Conservation (phyloP, 345 rosid species). For the Gynandropsis gynandra region DNA sequence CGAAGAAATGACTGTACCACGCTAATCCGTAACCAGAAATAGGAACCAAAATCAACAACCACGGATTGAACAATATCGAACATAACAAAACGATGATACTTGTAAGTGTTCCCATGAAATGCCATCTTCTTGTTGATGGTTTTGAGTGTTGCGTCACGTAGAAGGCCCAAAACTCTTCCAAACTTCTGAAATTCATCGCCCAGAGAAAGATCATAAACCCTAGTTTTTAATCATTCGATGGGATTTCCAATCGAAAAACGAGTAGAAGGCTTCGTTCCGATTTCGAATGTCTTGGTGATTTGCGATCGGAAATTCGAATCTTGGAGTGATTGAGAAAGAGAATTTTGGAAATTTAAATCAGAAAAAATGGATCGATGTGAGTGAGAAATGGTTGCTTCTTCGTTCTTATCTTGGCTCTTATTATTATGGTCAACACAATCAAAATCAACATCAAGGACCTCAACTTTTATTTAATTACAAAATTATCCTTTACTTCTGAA, state of each 20-base stretch:
- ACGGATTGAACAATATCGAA: conserved; percentile 50
- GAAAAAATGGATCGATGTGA: too few relatives aligned
- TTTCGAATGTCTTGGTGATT: not conserved
- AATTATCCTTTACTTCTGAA: too few relatives aligned
- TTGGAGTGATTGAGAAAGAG: conserved; percentile 3
- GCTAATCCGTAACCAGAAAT: conserved; percentile 70
- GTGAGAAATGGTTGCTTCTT: too few relatives aligned
- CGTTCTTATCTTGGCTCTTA: too few relatives aligned
- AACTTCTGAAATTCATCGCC: conserved; percentile 82
- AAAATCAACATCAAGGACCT: too few relatives aligned
- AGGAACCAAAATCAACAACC: conserved; percentile 61
- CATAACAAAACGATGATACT: conserved; percentile 40
- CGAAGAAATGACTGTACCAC: conserved; percentile 96
- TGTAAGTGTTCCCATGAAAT: conserved; percentile 60
- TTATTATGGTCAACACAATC: too few relatives aligned
- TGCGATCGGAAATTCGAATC: too few relatives aligned
- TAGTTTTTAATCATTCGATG: not conserved
- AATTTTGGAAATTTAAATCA: conserved; percentile 8
- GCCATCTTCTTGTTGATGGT: conserved; percentile 78
- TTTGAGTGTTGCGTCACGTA: conserved; percentile 90
- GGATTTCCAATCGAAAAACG: not conserved
- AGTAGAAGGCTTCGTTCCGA: not conserved
- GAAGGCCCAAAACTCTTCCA: conserved; percentile 91
- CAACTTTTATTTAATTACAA: too few relatives aligned
- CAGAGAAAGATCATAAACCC: not conserved